These are phyloP conservation scores for Agapanthus africanus DNA, from an alignment of 106 monocot genomes.

Conservation along the genomic window DNA sequence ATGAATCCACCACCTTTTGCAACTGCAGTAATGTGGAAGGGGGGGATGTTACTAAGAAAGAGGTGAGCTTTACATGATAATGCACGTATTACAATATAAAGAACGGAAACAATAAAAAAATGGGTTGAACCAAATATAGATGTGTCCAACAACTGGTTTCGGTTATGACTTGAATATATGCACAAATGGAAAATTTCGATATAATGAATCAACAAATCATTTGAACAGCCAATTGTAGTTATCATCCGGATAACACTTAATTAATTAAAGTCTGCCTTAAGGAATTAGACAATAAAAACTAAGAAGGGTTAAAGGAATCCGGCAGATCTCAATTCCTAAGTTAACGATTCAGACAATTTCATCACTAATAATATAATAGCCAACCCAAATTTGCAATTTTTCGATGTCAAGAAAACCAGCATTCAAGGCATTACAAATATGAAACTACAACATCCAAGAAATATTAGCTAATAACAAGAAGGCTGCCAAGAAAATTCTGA, in stretches of 20 bases:
- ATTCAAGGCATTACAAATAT: not conserved
- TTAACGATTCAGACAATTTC: not conserved
- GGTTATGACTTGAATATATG: not conserved
- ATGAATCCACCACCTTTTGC: slow-evolving; percentile 72
- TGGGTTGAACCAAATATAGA: not conserved
- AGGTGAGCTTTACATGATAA: not conserved
- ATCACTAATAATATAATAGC: not conserved
- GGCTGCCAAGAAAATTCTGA: not conserved
- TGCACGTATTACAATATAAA: not conserved
- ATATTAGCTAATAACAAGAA: not conserved
- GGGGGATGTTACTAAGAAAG: not conserved
- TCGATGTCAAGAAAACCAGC: not conserved
- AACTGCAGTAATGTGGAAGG: slow-evolving; percentile 43
- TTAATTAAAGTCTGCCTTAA: not conserved
- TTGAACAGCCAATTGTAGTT: not conserved
- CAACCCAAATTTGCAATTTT: not conserved
- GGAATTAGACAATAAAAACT: not conserved
- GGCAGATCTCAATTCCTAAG: not conserved
- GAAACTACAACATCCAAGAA: not conserved
- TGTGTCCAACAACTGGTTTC: not conserved
- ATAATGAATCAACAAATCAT: not conserved
- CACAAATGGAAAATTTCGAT: not conserved
- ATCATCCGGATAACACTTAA: not conserved
- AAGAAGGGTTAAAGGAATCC: not conserved
- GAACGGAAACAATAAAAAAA: not conserved